Percentiles rank a stretch among this genome's conserved stretches.
phyloP scores from a whole-genome alignment of 1,139 yeast species.

The Pichia sp. region DNA sequence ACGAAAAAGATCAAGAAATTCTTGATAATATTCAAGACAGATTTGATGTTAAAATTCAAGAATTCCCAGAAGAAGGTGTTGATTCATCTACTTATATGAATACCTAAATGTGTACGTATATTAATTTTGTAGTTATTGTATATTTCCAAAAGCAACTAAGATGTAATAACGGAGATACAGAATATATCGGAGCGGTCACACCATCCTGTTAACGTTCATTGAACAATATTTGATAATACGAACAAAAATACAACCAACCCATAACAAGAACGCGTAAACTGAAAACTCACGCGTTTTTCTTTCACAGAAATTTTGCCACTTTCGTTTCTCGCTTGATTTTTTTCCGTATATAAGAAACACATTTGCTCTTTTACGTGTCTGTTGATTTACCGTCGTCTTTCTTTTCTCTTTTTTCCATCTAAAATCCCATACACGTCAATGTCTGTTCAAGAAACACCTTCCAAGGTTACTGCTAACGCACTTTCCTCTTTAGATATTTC shows the following conservation, averaged over 20 bases:
- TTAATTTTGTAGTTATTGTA: not conserved
- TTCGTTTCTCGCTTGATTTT: not conserved
- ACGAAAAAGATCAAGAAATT: conserved; percentile 83
- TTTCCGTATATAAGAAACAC: not conserved
- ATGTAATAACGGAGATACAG: not conserved
- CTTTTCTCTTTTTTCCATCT: not conserved
- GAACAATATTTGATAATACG: not conserved
- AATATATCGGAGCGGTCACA: not conserved
- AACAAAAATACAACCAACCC: not conserved
- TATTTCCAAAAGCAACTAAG: not conserved
- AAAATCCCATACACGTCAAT: conserved; percentile 10
- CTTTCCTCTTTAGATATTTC: conserved; percentile 34
- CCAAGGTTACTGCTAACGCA: conserved; percentile 38
- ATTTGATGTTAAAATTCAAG: conserved; percentile 91
- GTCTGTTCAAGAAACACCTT: conserved; percentile 39
- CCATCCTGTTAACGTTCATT: no score
- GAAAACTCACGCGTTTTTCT: not conserved
- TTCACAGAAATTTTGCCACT: not conserved
- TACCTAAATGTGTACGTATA: conserved; percentile 39
- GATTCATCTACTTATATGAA: conserved; percentile 98
- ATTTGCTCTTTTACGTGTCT: not conserved
- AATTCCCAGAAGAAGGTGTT: conserved; percentile 97
- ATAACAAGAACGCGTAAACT: not conserved
- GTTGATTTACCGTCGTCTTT: not conserved
- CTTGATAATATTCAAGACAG: conserved; percentile 92